These are phyloP conservation scores for Euphorbia celastroides DNA, from an alignment of 441 rosid genomes.

Conservation along the genomic window DNA sequence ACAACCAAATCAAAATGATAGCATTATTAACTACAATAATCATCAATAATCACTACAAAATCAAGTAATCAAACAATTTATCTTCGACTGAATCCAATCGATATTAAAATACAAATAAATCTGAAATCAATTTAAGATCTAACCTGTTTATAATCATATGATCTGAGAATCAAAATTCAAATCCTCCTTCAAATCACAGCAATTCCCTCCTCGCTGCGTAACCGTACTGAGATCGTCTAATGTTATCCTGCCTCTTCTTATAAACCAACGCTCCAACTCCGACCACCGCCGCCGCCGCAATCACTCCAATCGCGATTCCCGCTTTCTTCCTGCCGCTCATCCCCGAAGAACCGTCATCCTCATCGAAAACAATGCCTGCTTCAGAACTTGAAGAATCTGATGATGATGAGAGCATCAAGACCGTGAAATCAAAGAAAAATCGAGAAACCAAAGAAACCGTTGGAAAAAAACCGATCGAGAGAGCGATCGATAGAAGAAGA, in stretches of 20 bases:
- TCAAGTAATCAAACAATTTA: no score
- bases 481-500: constrained; percentile 11
- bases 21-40: no score
- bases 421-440: no score
- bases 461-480: no score
- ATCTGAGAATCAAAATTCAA: no score
- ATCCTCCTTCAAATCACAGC: constrained; percentile 27
- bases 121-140: no score
- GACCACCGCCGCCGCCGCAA: constrained; percentile 32
- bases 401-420: constrained; percentile 21
- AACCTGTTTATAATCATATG: no score
- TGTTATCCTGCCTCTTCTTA: constrained; percentile 58
- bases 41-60: no score
- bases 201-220: constrained; percentile 43
- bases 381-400: constrained; percentile 20
- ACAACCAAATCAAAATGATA: no score
- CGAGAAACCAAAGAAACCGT: no score
- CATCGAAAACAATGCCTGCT: background rate
- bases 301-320: constrained; percentile 44
- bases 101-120: no score
- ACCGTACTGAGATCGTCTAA: constrained; percentile 44
- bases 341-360: constrained; percentile 22
- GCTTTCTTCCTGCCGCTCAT: constrained; percentile 48
- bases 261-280: constrained; percentile 46
- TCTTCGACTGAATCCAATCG: no score